phyloP scores from a whole-genome alignment of 2,329 filamentous ascomycete genomes.

The Penicillium paneum region DNA sequence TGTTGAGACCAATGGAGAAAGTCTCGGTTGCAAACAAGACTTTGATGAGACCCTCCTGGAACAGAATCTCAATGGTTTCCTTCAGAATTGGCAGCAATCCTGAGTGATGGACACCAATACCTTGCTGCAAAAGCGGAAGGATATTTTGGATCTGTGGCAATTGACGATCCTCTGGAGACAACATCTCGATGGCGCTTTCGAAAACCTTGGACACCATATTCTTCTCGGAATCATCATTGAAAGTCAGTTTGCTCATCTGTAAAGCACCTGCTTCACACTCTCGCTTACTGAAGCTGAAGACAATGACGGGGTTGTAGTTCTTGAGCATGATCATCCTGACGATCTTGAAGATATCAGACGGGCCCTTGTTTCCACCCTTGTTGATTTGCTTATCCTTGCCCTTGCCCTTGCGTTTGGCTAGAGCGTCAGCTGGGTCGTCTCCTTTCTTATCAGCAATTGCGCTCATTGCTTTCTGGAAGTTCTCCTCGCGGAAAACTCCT shows the following conservation, averaged over 20 bases:
- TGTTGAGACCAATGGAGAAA: constrained; percentile 97
- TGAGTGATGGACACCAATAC: constrained; percentile 96
- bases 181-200: constrained; percentile 82
- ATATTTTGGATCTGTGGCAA: constrained; percentile 90
- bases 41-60: constrained; percentile 97
- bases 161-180: constrained; percentile 85
- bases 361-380: constrained; percentile 71
- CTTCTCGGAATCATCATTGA: constrained; percentile 96
- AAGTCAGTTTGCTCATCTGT: constrained; percentile 78
- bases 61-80: constrained; percentile 97
- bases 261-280: constrained; percentile 91
- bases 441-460: constrained; percentile 85
- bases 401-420: constrained; percentile 77
- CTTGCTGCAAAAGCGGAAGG: constrained; percentile 79
- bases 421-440: constrained; percentile 73
- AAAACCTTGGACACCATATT: constrained; percentile 93
- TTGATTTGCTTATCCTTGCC: constrained; percentile 90
- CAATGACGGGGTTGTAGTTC: constrained; percentile 95
- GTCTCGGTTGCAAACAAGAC: constrained; percentile 97
- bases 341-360: constrained; percentile 92
- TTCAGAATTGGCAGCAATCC: constrained; percentile 93
- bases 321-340: constrained; percentile 98
- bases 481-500: constrained; percentile 90
- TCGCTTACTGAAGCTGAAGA: constrained; percentile 98
- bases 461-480: constrained; percentile 95